Evolutionary conservation across 2,329 filamentous ascomycete species (phyloP).

Genomic region (Neopestalotiopsis rosae): DNA sequence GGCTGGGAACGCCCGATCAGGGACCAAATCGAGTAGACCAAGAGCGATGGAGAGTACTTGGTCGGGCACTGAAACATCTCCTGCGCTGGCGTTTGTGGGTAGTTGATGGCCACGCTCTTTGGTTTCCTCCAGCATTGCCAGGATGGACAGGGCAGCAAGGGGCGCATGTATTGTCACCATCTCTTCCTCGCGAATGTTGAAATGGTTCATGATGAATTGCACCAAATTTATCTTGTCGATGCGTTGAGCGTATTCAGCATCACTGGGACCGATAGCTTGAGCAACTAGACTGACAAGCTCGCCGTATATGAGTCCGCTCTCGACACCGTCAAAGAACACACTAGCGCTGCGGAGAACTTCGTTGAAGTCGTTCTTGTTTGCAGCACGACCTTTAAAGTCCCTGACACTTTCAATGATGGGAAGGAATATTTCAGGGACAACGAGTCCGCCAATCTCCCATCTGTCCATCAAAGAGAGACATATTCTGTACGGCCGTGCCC

Average conservation of each 20-base stretch:
- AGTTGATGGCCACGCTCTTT: conserved; percentile 40
- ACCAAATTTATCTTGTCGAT: conserved; percentile 73
- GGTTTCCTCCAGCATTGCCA: conserved; percentile 63
- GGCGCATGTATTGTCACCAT: conserved; percentile 90
- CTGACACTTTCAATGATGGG: conserved; percentile 83
- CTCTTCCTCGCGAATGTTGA: conserved; percentile 95
- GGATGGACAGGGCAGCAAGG: conserved; percentile 70
- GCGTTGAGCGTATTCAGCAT: conserved; percentile 50
- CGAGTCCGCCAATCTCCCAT: conserved; percentile 92
- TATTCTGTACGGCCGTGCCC: conserved; percentile 86
- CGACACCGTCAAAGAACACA: conserved; percentile 96
- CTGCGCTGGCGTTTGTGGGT: conserved; percentile 25
- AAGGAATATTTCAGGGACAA: conserved; percentile 88
- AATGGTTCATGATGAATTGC: conserved; percentile 82
- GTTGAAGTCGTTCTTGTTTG: conserved; percentile 72
- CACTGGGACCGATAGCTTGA: conserved; percentile 58
- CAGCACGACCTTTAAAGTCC: conserved; percentile 70
- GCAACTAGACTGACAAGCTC: conserved; percentile 75
- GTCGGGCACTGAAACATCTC: conserved; percentile 22
- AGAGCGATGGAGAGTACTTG: conserved; percentile 47
- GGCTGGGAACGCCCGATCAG: conserved; percentile 64
- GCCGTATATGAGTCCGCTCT: conserved; percentile 90
- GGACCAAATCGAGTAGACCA: conserved; percentile 67
- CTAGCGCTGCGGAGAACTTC: conserved; percentile 93
- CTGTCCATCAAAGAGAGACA: conserved; percentile 96